phyloP scores from a whole-genome alignment of 805 yeast species.

The Wickerhamomyces bovis region DNA sequence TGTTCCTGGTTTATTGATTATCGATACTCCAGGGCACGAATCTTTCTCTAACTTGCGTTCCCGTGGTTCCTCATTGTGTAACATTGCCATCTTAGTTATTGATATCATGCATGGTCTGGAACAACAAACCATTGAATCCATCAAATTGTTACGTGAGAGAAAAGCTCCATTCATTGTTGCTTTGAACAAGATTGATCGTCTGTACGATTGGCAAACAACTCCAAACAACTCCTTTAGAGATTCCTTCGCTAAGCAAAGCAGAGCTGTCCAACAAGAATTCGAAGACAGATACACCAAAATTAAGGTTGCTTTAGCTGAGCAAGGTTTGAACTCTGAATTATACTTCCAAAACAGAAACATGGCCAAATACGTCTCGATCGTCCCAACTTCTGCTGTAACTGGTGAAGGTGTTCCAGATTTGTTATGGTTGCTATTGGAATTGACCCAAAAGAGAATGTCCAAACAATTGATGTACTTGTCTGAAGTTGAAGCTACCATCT shows the following conservation, averaged over 20 bases:
- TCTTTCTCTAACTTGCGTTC: slow-evolving; percentile 95
- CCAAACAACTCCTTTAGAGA: slow-evolving; percentile 97
- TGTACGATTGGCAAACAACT: slow-evolving; percentile 86
- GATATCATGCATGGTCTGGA: slow-evolving; percentile 99
- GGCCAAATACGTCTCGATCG: slow-evolving; percentile 90
- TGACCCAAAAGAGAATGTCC: slow-evolving; percentile 98
- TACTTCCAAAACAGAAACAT: slow-evolving; percentile 93
- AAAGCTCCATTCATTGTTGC: slow-evolving; percentile 98
- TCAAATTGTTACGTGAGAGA: slow-evolving; percentile 85
- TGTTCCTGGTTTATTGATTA: slow-evolving; percentile 94
- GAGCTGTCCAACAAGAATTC: slow-evolving; percentile 88
- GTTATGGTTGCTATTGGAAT: slow-evolving; percentile 88
- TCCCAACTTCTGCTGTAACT: slow-evolving; percentile 97
- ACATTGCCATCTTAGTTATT: slow-evolving; percentile 96
- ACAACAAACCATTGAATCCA: slow-evolving; percentile 95
- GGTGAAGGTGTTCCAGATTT: slow-evolving; percentile 99
- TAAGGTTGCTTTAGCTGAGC: slow-evolving; percentile 91
- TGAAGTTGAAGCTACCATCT: slow-evolving; percentile 89
- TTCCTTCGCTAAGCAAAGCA: slow-evolving; percentile 74
- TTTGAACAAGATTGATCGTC: slow-evolving; percentile 93
- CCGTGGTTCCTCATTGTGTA: slow-evolving; percentile 98
- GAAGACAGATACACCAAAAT: slow-evolving; percentile 80
- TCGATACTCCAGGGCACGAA: slow-evolving; percentile 99
- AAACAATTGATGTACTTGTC: slow-evolving; percentile 95
- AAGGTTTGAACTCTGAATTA: slow-evolving; percentile 95